Percentiles rank a stretch among this genome's conserved stretches.
These are phyloP conservation scores for Theobroma cacao DNA, from an alignment of 345 rosid genomes.

Conservation along the genomic window DNA sequence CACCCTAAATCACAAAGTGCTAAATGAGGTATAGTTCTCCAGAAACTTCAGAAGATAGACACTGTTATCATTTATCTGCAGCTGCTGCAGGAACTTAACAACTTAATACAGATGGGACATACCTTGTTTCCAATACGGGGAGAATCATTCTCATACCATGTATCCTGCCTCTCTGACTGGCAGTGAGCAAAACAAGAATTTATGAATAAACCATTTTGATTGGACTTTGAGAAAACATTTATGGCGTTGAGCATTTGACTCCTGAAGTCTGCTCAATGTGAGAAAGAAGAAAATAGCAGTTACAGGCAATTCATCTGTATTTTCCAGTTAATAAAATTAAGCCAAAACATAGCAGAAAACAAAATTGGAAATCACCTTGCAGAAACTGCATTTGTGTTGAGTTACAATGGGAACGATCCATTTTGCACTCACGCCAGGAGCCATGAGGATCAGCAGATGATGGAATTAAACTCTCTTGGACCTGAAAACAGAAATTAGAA, in stretches of 20 bases:
- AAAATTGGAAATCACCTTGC: constrained; percentile 38
- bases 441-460: constrained; percentile 57
- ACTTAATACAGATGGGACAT: constrained; percentile 13
- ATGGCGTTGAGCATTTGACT: constrained; percentile 60
- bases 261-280: constrained; percentile 58
- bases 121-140: constrained; percentile 63
- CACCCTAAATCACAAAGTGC: not conserved
- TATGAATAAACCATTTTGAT: constrained; percentile 69
- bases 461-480: constrained; percentile 59
- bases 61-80: not conserved
- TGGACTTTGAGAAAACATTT: constrained; percentile 43
- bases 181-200: constrained; percentile 95
- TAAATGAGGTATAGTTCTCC: not conserved
- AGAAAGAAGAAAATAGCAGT: constrained; percentile 13
- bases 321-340: not conserved
- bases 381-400: constrained; percentile 50
- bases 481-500: constrained; percentile 28
- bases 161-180: constrained; percentile 82
- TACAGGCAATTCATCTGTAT: not conserved
- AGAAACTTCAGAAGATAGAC: constrained; percentile 23
- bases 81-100: constrained; percentile 7
- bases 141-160: constrained; percentile 83
- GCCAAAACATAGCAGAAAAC: constrained; percentile 11
- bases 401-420: constrained; percentile 47
- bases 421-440: constrained; percentile 51